A percentile compares a stretch with the other conserved stretches of the same genome.
Conservation (phyloP, 2,329 filamentous ascomycete species). For the Aaosphaeria pasadenensis region DNA sequence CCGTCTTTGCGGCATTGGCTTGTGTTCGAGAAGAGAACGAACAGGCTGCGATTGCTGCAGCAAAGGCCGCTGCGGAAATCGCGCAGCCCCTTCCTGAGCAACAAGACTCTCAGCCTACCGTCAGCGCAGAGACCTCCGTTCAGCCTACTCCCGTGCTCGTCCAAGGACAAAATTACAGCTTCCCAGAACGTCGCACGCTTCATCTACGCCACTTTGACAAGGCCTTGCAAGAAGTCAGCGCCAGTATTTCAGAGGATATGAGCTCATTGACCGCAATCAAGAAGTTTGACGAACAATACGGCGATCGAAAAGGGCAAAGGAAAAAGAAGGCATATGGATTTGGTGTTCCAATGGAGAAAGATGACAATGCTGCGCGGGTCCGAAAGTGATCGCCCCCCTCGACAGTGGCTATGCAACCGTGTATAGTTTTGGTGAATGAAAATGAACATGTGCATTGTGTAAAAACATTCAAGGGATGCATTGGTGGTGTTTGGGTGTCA, state of each 20-base stretch:
- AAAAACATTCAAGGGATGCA: no score
- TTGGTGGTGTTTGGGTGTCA: no score
- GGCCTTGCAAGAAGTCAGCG: conserved; percentile 83
- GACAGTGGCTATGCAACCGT: no score
- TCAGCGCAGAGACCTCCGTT: background rate
- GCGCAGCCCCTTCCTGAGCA: background rate
- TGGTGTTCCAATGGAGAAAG: conserved; percentile 31
- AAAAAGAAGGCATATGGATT: conserved; percentile 59
- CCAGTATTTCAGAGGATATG: conserved; percentile 95
- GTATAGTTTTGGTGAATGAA: no score
- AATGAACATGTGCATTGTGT: no score
- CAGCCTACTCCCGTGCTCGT: conserved; percentile 19
- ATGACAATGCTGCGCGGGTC: conserved; percentile 2
- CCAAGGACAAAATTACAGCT: conserved; percentile 48
- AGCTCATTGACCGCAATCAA: conserved; percentile 77
- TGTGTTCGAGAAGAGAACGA: conserved; percentile 73
- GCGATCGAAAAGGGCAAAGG: conserved; percentile 69
- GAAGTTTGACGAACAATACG: conserved; percentile 95
- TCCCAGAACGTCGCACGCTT: conserved; percentile 68
- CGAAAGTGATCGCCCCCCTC: no score
- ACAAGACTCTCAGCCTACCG: background rate
- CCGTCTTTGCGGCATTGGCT: conserved; percentile 74
- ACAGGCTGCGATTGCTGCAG: conserved; percentile 18
- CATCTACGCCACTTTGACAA: conserved; percentile 73
- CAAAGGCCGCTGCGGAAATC: conserved; percentile 36